Base-by-base conservation (phyloP, 257 asterid species). In the Misopates orontium region DNA sequence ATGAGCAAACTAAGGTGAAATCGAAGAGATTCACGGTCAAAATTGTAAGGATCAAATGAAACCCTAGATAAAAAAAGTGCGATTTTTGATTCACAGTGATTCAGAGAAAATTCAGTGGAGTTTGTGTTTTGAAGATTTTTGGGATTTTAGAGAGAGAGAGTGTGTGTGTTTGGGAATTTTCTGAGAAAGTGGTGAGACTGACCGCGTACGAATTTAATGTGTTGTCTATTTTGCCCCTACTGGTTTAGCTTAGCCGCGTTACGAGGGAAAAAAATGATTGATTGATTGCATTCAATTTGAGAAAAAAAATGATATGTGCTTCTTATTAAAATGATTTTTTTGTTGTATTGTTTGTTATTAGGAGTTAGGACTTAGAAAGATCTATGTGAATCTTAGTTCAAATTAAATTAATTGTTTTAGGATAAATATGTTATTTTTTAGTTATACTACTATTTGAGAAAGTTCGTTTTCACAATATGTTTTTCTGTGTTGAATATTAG, bases 41-140 rank as follows among this genome's bases (percentile, higher is more conserved):
- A 68, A 56, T 50, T 62, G 17, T 28, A 28, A 45, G 17, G 51
- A n/a, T 45, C 51, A 45, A 49, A 52, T 39, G 49, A 74, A 59
- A 65, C 59, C 20, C 54, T 55, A 52, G 48, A 20, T n/a, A 15
- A 40, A 47, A 24, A 17, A 17, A 40, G 0, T 20, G 22, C 20
- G 50, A 58, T 11, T 28, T 28, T 28, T 28, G 36, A 28, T 28
- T 28, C 36, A 28, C 3, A 2, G 66, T 71, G 79, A 80, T 69
- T 77, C 73, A 24, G n/a, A 60, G 51, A 53, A 68, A 81, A 75
- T 65, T 68, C 77, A 73, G 78, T 75, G 80, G 78, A 82, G 75
- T 28, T 71, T 48, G 32, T 14, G 39, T 40, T 39, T 7, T 16
- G 41, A 16, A 60, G 68, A 39, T 55, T 56, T 70, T 68, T 36